phyloP scores from a whole-genome alignment of 2,329 filamentous ascomycete species.

The Colletotrichum sp. region DNA sequence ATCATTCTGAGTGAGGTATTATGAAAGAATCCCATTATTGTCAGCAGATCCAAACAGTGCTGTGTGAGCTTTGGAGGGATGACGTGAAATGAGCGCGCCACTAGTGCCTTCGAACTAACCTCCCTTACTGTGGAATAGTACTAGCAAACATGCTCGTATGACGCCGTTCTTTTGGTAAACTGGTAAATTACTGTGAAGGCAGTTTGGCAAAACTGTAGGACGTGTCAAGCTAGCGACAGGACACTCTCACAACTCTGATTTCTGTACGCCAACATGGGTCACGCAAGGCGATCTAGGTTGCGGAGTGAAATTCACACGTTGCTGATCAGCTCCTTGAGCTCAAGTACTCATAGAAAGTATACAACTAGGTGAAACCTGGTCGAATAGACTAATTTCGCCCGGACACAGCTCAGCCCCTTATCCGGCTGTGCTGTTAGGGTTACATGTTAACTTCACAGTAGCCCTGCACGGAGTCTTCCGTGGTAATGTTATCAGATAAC shows the following conservation, averaged over 20 bases:
- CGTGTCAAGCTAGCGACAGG: background rate
- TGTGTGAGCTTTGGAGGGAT: background rate
- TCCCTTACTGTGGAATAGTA: background rate
- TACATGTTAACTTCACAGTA: background rate
- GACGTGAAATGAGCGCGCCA: background rate
- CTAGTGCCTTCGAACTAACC: background rate
- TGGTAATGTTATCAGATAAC: background rate
- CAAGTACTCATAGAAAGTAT: background rate
- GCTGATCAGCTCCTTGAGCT: background rate
- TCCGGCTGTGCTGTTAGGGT: background rate
- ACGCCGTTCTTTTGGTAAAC: background rate
- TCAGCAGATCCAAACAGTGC: background rate
- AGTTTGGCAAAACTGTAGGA: too few relatives aligned
- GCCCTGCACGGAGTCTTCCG: background rate
- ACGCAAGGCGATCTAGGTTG: background rate
- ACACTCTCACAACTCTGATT: background rate
- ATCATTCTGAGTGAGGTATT: background rate
- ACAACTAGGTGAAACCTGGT: background rate
- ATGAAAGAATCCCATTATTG: background rate
- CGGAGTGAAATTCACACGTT: background rate
- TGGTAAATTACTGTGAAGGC: background rate
- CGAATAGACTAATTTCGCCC: background rate
- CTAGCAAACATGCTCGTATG: background rate
- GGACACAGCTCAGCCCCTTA: background rate
- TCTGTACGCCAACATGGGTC: background rate